phyloP scores from a whole-genome alignment of 441 rosid genomes.

The Populus hybrid region DNA sequence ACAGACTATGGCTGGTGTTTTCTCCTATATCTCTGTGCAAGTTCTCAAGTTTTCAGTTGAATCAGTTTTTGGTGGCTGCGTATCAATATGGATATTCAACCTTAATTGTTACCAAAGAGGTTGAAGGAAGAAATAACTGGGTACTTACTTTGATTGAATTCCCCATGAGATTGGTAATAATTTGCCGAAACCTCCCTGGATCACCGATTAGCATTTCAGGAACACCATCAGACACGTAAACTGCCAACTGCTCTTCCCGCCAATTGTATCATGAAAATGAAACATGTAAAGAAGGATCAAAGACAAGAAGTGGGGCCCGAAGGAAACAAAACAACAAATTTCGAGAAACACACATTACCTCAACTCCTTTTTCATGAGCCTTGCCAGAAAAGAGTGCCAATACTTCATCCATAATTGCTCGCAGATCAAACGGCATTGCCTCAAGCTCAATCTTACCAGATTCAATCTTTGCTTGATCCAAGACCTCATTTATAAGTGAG shows the following conservation, averaged over 20 bases:
- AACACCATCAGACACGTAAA: conserved; percentile 74
- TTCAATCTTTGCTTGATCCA: conserved; percentile 96
- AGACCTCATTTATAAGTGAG: conserved; percentile 81
- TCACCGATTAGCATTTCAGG: conserved; percentile 82
- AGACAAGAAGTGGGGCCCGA: not conserved
- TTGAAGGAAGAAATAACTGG: not conserved
- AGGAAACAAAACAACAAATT: not conserved
- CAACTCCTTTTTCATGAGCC: conserved; percentile 79
- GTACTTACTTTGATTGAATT: conserved; percentile 84
- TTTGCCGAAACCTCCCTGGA: conserved; percentile 88
- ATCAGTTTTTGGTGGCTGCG: not conserved
- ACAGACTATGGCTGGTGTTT: not conserved
- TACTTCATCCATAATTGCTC: conserved; percentile 80
- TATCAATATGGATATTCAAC: not conserved
- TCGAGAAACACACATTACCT: conserved; percentile 41
- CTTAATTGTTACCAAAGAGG: not conserved
- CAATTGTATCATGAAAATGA: conserved; percentile 15
- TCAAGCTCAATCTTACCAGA: conserved; percentile 95
- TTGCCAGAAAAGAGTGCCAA: conserved; percentile 84
- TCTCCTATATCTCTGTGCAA: no score
- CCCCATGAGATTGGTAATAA: conserved; percentile 88
- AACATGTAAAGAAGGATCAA: not conserved
- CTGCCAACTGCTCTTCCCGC: conserved; percentile 63
- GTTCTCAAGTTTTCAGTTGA: not conserved
- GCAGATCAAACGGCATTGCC: conserved; percentile 70